Evolutionary conservation across 2,329 filamentous ascomycete genomes (phyloP).

Genomic region (Fusarium sp.): DNA sequence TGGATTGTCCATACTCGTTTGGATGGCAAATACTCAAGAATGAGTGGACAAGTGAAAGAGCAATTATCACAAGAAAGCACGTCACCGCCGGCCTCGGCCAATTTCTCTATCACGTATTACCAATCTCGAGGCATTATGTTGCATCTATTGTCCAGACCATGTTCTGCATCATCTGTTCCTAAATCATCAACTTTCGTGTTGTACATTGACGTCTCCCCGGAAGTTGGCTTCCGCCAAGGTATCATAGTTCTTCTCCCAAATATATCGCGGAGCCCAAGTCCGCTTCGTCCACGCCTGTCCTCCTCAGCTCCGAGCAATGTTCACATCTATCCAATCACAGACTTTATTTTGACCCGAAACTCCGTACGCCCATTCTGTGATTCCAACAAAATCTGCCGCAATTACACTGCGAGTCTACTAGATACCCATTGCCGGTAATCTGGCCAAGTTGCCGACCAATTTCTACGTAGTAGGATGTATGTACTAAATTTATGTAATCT

Average conservation of each 20-base stretch:
- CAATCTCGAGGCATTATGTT: not conserved
- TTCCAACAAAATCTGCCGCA: not conserved
- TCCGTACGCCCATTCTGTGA: conserved; percentile 42
- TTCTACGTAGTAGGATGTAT: too few species aligned
- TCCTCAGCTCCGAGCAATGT: not conserved
- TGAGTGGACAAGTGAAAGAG: conserved; percentile 13
- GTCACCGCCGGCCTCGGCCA: conserved; percentile 30
- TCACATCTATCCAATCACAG: conserved; percentile 32
- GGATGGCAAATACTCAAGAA: not conserved
- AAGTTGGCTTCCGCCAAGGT: conserved; percentile 6
- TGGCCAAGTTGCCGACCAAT: too few species aligned
- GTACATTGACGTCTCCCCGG: conserved; percentile 10
- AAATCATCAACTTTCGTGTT: too few species aligned
- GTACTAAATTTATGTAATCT: too few species aligned
- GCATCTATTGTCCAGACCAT: not conserved
- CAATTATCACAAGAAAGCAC: conserved; percentile 34
- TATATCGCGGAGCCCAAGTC: conserved; percentile 44
- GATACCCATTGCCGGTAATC: too few species aligned
- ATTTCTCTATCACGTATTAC: conserved; percentile 4
- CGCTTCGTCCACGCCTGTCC: conserved; percentile 7
- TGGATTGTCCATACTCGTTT: conserved; percentile 8
- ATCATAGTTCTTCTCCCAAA: conserved; percentile 10
- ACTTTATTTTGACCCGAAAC: conserved; percentile 27
- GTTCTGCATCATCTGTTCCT: not conserved
- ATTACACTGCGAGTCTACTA: conserved; percentile 2